Conservation (phyloP, 2,329 filamentous ascomycete species). For the Elsinoe necatrix region DNA sequence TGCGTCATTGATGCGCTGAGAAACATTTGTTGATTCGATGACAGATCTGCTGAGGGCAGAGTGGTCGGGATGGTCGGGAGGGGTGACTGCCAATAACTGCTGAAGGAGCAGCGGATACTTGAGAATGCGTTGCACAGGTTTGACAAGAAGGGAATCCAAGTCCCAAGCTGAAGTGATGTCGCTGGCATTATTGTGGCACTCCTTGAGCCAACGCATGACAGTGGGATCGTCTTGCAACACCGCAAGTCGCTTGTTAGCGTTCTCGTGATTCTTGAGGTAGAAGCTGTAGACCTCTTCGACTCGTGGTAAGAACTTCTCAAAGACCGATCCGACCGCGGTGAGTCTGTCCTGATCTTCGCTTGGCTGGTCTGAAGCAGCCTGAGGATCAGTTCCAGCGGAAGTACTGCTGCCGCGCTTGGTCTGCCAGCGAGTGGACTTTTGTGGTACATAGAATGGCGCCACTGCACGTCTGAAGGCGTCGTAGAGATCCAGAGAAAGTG, state of each 20-base stretch:
- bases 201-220: conserved; percentile 72
- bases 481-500: conserved; percentile 74
- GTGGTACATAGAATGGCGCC: conserved; percentile 66
- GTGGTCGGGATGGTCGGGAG: conserved; percentile 74
- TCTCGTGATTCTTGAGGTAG: conserved; percentile 57
- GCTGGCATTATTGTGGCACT: conserved; percentile 85
- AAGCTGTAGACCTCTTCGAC: conserved; percentile 59
- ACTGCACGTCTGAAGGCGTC: conserved; percentile 73
- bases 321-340: conserved; percentile 52
- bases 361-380: conserved; percentile 19
- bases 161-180: conserved; percentile 94
- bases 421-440: conserved; percentile 45
- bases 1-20: conserved; percentile 74
- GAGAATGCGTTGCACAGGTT: conserved; percentile 87
- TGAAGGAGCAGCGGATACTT: conserved; percentile 86
- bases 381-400: conserved; percentile 31
- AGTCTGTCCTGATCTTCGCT: conserved; percentile 50
- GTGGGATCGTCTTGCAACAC: conserved; percentile 50
- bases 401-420: conserved; percentile 44
- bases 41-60: conserved; percentile 60
- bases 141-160: conserved; percentile 89
- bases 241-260: conserved; percentile 54
- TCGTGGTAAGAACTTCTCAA: conserved; percentile 45
- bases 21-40: conserved; percentile 56
- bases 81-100: conserved; percentile 70